Base-by-base conservation (phyloP, 2,329 filamentous ascomycete species). In the Aureobasidium mangrovei region DNA sequence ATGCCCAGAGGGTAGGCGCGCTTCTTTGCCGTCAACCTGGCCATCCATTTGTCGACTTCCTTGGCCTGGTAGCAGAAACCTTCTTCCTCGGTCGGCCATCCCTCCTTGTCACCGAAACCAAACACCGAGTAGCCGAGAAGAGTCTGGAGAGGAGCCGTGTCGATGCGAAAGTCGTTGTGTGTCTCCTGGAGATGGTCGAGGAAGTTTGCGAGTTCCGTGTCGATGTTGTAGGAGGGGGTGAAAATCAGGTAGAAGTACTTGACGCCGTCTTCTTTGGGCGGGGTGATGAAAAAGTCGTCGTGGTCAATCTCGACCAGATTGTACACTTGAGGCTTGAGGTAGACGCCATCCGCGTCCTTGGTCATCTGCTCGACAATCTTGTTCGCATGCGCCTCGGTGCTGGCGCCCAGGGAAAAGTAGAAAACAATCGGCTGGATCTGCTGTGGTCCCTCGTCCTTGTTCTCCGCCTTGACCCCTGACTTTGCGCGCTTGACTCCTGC, bases 131-230 rank as follows among this genome's bases (percentile, higher is more conserved):
- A 97, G 7, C 91, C 91, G 2, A 91, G 74, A 12, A 97, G 70
- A 1, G 77, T 73, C 0, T 85, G 83, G 44, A 98, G 71, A 0
- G 93, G 86, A 0, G 87, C 85, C 0, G 90, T 95, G 63, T 97
- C 91, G 60, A 98, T 94, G 56, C 91, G 83, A 75, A 97, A 97
- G 69, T 98, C 93, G 71, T 97, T 83, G 66, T 97, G 91, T 0
- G 91, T 97, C 68, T 98, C 91, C 65, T 86, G 79, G 4, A 98
- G 73, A 67, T 95, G 89, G 59, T 88, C 83, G 27, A 97, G 75
- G 67, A 97, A 91, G 12, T 82, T 91, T 64, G 91, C 86, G 61
- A 95, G 82, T 60, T 94, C 86, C 6, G 88, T 91, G 64, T 96
- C 91, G 64, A 96, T 95, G 65, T 97, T 94, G 74, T 96, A 97